A percentile compares a stretch with the other conserved stretches of the same genome.
Evolutionary conservation across 768 basidiomycete species (phyloP).

Genomic region (Strobilomyces confusus): DNA sequence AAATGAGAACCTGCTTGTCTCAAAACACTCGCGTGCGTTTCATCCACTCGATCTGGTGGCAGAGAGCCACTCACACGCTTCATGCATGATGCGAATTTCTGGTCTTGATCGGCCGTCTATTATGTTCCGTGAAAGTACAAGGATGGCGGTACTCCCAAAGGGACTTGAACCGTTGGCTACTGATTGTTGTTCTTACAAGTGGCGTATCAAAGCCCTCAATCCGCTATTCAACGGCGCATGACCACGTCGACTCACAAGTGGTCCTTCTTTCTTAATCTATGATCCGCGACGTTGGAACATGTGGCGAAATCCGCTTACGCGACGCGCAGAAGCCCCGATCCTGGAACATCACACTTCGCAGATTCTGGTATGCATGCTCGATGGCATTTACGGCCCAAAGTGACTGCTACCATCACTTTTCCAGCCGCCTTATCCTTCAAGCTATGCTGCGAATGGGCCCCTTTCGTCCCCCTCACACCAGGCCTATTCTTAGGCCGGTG

Average conservation of each 20-base stretch:
- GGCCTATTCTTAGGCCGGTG: too few relatives aligned
- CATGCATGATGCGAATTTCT: background rate
- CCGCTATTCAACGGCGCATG: background rate
- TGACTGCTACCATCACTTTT: background rate
- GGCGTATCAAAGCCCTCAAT: background rate
- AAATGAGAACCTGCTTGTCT: background rate
- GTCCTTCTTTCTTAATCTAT: background rate
- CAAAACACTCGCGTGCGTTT: background rate
- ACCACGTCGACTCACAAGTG: background rate
- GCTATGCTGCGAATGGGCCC: background rate
- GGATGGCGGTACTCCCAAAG: background rate
- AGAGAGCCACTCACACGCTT: slow-evolving; percentile 1
- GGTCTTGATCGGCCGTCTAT: background rate
- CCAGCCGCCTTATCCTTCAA: slow-evolving; percentile 1
- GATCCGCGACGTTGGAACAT: background rate
- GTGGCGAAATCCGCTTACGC: background rate
- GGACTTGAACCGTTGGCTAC: background rate
- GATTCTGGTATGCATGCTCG: background rate
- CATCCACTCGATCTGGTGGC: background rate
- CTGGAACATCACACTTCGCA: background rate
- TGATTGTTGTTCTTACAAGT: background rate
- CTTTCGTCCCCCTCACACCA: too few relatives aligned
- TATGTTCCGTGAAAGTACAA: background rate
- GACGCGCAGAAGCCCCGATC: background rate
- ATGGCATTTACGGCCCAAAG: background rate